Base-by-base conservation (phyloP, 805 yeast species). In the Candida lessepsii region DNA sequence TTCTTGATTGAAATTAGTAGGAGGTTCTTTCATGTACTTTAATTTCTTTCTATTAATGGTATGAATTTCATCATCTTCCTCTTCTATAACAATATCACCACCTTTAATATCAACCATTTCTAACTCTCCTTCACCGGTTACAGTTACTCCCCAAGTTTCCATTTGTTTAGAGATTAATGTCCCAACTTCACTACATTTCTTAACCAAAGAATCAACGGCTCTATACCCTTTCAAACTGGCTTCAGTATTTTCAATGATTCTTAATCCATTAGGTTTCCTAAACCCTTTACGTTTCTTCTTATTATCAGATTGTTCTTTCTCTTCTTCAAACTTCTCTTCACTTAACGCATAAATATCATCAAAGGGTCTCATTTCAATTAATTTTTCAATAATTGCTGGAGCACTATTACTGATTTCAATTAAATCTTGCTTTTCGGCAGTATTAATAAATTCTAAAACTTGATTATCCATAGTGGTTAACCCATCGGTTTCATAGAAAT, bases 141-240 rank as follows among this genome's bases (percentile, higher is more conserved):
- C 73, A 34, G 77, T 73, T n/a, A 88, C 87, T 24, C 97, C 97
- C 99, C 99, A 91, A 45, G 76, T 73, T 35, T 69, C 70, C 64
- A 93, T 86, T 46, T 86, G 93, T 9, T 65, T 59, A 4, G 88
- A 72, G 42, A 93, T 88, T 6, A 70, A 59, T 11, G 73, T 68
- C 41, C 97, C 96, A 49, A 85, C 82, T 13, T 77, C 75, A 8
- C 89, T 80, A 66, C 99, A 93, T 49, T 80, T 77, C 44, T 80
- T 80, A 46, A 93, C 87, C 49, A 93, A 69, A n/a, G 95, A 83
- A 52, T 91, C 98, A 31, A 93, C 96, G 0, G 99, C 98, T 46
- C 81, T 83, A 58, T 93, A 93, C 4, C 98, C 98, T 52, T 80
- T 78, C 47, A 93, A 70, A 11, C 88, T 83, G 47, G 74, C 67